A percentile compares a stretch with the other conserved stretches of the same genome.
These are phyloP conservation scores for Zarea fungicola DNA, from an alignment of 2,329 filamentous ascomycete species.

Conservation along the genomic window DNA sequence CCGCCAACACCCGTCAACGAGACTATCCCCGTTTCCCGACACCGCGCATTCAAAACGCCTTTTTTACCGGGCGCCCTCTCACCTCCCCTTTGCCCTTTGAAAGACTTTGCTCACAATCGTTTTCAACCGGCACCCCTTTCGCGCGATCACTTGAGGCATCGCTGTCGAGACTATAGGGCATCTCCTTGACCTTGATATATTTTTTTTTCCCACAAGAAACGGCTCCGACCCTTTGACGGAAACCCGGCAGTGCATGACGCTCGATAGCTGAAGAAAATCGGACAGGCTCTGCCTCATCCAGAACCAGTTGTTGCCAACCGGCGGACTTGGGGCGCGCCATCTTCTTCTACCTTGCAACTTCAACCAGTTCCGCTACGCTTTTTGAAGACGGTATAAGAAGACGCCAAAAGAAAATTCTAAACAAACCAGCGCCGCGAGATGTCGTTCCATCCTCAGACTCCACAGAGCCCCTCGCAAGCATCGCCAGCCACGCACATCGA, in stretches of 20 bases:
- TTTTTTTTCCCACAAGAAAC: not conserved
- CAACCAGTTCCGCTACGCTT: not conserved
- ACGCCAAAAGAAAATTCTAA: no score
- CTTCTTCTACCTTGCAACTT: not conserved
- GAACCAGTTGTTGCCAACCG: conserved; percentile 12
- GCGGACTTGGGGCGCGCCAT: conserved; percentile 14
- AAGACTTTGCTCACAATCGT: no score
- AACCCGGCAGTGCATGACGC: conserved; percentile 14
- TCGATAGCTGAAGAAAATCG: conserved; percentile 13
- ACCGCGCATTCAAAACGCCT: conserved; percentile 8
- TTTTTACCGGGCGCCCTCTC: not conserved
- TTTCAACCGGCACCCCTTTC: not conserved
- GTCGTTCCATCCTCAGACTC: conserved; percentile 63
- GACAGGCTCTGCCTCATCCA: conserved; percentile 13
- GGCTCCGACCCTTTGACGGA: conserved; percentile 6
- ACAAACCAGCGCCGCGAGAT: conserved; percentile 39
- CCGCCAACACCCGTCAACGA: conserved; percentile 7
- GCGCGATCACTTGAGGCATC: not conserved
- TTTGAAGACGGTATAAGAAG: no score
- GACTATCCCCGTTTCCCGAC: not conserved
- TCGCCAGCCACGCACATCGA: conserved; percentile 52
- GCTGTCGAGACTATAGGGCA: not conserved
- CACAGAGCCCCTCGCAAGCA: conserved; percentile 61
- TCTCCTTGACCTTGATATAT: not conserved
- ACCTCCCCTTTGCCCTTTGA: not conserved